phyloP scores from a whole-genome alignment of 805 yeast species.

The Pichia ethanolica region DNA sequence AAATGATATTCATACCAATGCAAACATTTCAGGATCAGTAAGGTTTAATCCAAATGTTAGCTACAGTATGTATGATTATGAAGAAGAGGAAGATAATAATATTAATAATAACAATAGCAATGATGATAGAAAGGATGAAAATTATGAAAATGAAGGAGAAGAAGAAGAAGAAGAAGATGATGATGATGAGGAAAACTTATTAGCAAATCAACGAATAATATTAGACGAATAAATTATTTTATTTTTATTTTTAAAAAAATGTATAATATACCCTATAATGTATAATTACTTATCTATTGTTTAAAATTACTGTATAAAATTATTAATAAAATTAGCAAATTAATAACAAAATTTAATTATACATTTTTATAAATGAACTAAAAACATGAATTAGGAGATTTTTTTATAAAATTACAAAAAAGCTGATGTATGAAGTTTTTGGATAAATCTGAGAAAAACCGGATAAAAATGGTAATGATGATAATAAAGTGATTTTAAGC shows the following conservation, averaged over 20 bases:
- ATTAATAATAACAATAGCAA: background rate
- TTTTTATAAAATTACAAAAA: background rate
- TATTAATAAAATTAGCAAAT: too few species aligned
- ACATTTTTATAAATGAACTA: background rate
- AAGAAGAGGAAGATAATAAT: background rate
- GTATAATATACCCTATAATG: background rate
- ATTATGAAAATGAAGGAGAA: slow-evolving; percentile 8
- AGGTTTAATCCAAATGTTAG: slow-evolving; percentile 27
- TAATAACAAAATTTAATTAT: background rate
- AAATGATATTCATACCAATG: background rate
- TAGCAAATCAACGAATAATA: slow-evolving; percentile 5
- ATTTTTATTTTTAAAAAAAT: background rate
- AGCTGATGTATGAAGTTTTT: too few species aligned
- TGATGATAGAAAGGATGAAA: background rate
- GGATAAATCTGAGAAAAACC: too few species aligned
- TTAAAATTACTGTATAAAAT: too few species aligned
- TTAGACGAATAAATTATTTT: background rate
- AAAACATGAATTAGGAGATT: too few species aligned
- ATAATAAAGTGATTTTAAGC: slow-evolving; percentile 4
- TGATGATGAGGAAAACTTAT: slow-evolving; percentile 1
- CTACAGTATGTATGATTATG: slow-evolving; percentile 17
- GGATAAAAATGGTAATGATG: too few species aligned
- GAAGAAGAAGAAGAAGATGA: slow-evolving; percentile 3
- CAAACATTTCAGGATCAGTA: slow-evolving; percentile 11
- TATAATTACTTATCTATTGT: background rate